A percentile compares a stretch with the other conserved stretches of the same genome.
phyloP scores from a whole-genome alignment of 2,329 filamentous ascomycete species.

The Acephala macrosclerotiorum region DNA sequence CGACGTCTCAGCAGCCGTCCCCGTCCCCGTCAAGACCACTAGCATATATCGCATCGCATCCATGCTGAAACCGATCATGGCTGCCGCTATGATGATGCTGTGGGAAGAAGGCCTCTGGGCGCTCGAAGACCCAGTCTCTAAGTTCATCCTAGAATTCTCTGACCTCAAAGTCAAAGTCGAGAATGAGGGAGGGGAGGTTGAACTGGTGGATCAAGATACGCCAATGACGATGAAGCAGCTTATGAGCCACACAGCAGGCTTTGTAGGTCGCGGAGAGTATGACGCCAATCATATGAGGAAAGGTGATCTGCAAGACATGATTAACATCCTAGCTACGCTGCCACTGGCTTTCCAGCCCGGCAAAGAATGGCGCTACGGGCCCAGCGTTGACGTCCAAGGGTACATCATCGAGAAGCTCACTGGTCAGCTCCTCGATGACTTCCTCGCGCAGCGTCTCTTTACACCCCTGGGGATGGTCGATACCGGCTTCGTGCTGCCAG shows the following conservation, averaged over 20 bases:
- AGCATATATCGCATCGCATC: slow-evolving; percentile 23
- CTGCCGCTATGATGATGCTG: slow-evolving; percentile 18
- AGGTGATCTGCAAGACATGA: slow-evolving; percentile 22
- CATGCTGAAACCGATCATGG: slow-evolving; percentile 19
- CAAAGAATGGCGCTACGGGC: slow-evolving; percentile 20
- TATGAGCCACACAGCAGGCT: slow-evolving; percentile 24
- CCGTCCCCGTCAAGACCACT: slow-evolving; percentile 16
- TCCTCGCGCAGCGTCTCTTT: slow-evolving; percentile 18
- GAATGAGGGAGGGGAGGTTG: slow-evolving; percentile 11
- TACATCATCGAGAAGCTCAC: slow-evolving; percentile 23
- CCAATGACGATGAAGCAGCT: slow-evolving; percentile 24
- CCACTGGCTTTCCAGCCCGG: slow-evolving; percentile 18
- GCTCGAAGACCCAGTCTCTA: slow-evolving; percentile 22
- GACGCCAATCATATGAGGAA: slow-evolving; percentile 3
- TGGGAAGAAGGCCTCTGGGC: slow-evolving; percentile 21
- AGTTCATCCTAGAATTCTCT: slow-evolving; percentile 17
- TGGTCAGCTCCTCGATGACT: slow-evolving; percentile 15
- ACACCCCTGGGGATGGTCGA: slow-evolving; percentile 21
- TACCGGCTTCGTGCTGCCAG: slow-evolving; percentile 21
- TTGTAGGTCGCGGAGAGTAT: slow-evolving; percentile 16
- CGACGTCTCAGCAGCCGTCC: slow-evolving; percentile 15
- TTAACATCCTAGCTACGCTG: slow-evolving; percentile 16
- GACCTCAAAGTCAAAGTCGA: slow-evolving; percentile 20
- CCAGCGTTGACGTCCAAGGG: slow-evolving; percentile 19
- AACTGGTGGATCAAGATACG: slow-evolving; percentile 13